Base-by-base conservation (phyloP, 805 yeast species). In the Metschnikowia peoriensis region DNA sequence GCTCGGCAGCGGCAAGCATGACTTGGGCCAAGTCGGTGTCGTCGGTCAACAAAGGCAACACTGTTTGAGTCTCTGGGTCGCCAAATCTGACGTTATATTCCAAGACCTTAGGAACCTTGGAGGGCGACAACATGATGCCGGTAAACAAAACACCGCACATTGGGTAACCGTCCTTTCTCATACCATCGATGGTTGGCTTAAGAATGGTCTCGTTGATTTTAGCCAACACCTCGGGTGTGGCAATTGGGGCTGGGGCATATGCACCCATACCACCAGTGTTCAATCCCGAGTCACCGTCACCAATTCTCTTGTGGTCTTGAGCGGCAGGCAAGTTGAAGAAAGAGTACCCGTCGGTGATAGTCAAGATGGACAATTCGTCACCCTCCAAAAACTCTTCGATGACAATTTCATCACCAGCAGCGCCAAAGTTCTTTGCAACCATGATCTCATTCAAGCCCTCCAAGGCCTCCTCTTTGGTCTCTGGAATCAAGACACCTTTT, bases 241-340 rank as follows among this genome's bases (percentile, higher is more conserved):
- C 98, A 57, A 90, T 78, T 51, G 99, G 99, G 10, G 98, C 96
- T 34, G 99, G 99, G 7, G 98, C 94, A 66, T 94, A 94, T 7
- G 98, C 96, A 58, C 99, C 99, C 99, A 94, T 94, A 58, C 99
- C 99, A 61, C 99, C 99, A 38, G 99, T 94, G 75, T 94, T 94
- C 57, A 93, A 79, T 28, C 99, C 99, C 39, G 84, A 76, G 69
- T 94, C 99, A 55, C 92, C 92, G 64, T 96, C 89, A 51, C 96
- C 96, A 61, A 88, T 81, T 70, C 99, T 85, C 76, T 94, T 94
- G 75, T 94, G 99, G 68, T 94, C 99, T 75, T 94, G 99, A 28
- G 98, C 97, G 43, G 98, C 89, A 41, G 99, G 99, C 53, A 94
- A 81, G 67, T 89, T 92, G 67, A 85, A 82, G 65, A 85, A 86